Conservation (phyloP, 1,284 basidiomycete species). For the Schizophyllum amplum region DNA sequence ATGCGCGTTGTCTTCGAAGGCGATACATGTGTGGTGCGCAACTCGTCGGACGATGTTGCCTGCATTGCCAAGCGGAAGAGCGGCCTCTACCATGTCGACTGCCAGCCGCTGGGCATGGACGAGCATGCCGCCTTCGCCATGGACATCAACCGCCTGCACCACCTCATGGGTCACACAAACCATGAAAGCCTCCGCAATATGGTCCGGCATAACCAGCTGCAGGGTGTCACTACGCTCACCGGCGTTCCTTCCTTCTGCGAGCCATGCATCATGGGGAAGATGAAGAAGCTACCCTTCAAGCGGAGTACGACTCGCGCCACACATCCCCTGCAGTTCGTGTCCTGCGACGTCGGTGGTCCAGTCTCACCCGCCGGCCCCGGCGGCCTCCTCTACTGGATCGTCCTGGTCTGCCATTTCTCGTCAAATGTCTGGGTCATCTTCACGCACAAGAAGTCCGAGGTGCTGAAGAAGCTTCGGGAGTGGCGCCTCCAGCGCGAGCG, state of each 20-base stretch:
- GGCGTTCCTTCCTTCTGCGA: constrained; percentile 14
- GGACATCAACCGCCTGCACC: not conserved
- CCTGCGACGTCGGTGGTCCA: constrained; percentile 24
- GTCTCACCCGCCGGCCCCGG: constrained; percentile 13
- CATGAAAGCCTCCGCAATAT: not conserved
- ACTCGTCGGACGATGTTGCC: too few species aligned
- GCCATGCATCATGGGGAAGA: constrained; percentile 18
- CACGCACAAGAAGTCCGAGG: constrained; percentile 15
- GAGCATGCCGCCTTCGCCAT: not conserved
- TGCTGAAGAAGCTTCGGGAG: not conserved
- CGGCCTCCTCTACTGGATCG: constrained; percentile 16
- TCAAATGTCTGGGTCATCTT: constrained; percentile 19
- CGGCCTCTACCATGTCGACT: too few species aligned
- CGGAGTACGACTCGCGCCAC: constrained; percentile 9
- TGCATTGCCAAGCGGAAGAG: too few species aligned
- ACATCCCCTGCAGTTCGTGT: constrained; percentile 19
- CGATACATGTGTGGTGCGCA: too few species aligned
- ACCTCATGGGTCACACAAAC: not conserved
- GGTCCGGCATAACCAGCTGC: not conserved
- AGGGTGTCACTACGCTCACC: not conserved
- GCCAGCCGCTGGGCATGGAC: too few species aligned
- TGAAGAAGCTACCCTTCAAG: constrained; percentile 19
- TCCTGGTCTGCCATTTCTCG: too few species aligned
- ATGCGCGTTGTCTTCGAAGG: not conserved
- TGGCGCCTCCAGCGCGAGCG: too few species aligned